Evolutionary conservation across 306 rosid genomes (phyloP).

Genomic region (Citrullus amarus): DNA sequence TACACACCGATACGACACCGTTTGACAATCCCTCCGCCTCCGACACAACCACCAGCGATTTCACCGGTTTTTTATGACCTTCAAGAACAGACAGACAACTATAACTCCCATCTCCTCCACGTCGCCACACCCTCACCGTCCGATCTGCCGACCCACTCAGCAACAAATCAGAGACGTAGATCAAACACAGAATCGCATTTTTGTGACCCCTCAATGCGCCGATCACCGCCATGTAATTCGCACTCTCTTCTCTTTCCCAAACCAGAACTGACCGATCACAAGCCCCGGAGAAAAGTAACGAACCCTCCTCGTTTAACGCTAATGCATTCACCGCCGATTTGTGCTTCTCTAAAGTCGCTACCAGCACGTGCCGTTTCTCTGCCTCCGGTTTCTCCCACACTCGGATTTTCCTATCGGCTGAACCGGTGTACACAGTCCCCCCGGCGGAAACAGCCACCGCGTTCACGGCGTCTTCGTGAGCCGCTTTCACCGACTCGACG

Average conservation of each 20-base stretch:
- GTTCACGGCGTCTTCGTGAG: conserved; percentile 84
- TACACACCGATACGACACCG: conserved; percentile 42
- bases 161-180: conserved; percentile 45
- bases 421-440: conserved; percentile 81
- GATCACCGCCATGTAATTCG: conserved; percentile 66
- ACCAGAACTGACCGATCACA: conserved; percentile 85
- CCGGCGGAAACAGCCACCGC: conserved; percentile 58
- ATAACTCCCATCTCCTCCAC: conserved; percentile 34
- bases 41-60: conserved; percentile 40
- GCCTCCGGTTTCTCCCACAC: conserved; percentile 53
- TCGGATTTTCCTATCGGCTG: conserved; percentile 54
- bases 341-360: conserved; percentile 75
- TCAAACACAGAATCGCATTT: conserved; percentile 54
- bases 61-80: conserved; percentile 73
- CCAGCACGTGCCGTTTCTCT: conserved; percentile 39
- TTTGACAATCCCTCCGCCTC: conserved; percentile 9
- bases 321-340: conserved; percentile 74
- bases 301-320: conserved; percentile 70
- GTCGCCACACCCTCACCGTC: conserved; percentile 82
- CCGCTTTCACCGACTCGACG: conserved; percentile 54
- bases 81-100: conserved; percentile 45
- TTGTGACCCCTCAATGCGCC: conserved; percentile 84
- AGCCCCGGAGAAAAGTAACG: conserved; percentile 72
- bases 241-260: conserved; percentile 88
- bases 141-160: conserved; percentile 86